Evolutionary conservation across 345 rosid species (phyloP), one percentile per base, ranked within the genome.

Genomic region (Salix viminalis): DNA sequence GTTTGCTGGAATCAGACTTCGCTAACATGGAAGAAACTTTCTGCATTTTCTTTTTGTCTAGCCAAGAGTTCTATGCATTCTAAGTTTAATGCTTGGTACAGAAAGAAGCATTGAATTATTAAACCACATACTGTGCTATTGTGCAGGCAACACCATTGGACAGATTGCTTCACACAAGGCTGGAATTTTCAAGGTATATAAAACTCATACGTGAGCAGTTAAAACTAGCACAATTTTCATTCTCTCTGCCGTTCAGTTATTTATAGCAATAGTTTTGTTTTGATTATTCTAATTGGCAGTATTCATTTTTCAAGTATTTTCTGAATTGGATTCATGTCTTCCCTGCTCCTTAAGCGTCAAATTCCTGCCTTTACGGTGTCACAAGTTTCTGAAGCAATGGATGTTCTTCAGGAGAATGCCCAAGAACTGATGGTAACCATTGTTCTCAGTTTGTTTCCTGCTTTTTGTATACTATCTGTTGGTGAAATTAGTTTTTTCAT

Each of bases 151-250:
- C 75, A 94, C 97, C 36, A 76, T 94, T 71, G 85, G 86, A 77
- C 69, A 90, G 77, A 94, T 94, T 77, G 98, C 98, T 65, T 84
- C 76, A 3, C 94, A 94, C 61, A 94, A 94, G 85, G 98, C 98
- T 74, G 98, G 98, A 69, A 90, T 94, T 81, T 90, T 94, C 78
- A 94, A 94, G 98, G 98, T 94, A 86, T 94, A 86, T 75, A 67
- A 74, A 77, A 69, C 75, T 81, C 75, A 32, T 74, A 61, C 66
- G 30, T 69, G 9, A 39, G 28, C 24, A 75, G 64, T 65, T 69
- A 81, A 80, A 70, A 39, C 73, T 42, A 42, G 77, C 77, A 79
- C 39, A 26, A 73, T 39, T 42, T 36, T 72, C 32, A 12, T 77
- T 79, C 69, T 58, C 61, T 62, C 73, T 79, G 36, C 42, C 32